Evolutionary conservation across 1,284 basidiomycete species (phyloP).

Genomic region (Gymnopus androsaceus): DNA sequence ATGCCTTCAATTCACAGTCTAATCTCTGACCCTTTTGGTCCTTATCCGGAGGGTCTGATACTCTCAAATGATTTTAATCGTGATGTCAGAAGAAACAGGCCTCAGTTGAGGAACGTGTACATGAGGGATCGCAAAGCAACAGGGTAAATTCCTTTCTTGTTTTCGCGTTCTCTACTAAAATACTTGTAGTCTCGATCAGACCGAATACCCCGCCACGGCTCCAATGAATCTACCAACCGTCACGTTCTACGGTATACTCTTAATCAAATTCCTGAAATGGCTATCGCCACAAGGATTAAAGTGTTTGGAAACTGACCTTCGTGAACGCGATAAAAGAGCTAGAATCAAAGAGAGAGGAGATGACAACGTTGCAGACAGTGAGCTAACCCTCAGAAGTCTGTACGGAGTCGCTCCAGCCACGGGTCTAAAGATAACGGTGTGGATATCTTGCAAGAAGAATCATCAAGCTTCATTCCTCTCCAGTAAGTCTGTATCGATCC

Average conservation of each 20-base stretch:
- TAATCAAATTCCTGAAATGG: conserved; percentile 44
- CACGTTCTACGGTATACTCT: conserved; percentile 49
- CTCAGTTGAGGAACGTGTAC: background rate
- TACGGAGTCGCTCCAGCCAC: conserved; percentile 30
- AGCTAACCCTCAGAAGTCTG: conserved; percentile 37
- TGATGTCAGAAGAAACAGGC: background rate
- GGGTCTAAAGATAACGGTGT: conserved; percentile 34
- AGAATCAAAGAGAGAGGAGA: no score
- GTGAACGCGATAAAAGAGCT: conserved; percentile 37
- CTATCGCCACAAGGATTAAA: conserved; percentile 44
- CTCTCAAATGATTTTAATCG: background rate
- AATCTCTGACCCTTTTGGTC: conserved; percentile 11
- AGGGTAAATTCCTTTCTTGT: conserved; percentile 2
- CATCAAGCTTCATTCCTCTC: conserved; percentile 44
- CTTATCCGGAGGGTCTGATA: conserved; percentile 8
- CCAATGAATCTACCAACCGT: conserved; percentile 21
- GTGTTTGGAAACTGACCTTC: conserved; percentile 43
- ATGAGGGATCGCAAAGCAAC: conserved; percentile 4
- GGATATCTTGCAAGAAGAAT: conserved; percentile 43
- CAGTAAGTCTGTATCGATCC: conserved; percentile 31
- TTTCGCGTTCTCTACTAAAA: background rate
- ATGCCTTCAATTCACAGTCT: conserved; percentile 35
- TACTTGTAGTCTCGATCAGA: conserved; percentile 5
- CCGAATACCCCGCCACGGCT: conserved; percentile 8
- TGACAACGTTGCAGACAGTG: conserved; percentile 25